These are phyloP conservation scores for Alternaria metachromatica DNA, from an alignment of 2,329 filamentous ascomycete genomes.

Conservation along the genomic window DNA sequence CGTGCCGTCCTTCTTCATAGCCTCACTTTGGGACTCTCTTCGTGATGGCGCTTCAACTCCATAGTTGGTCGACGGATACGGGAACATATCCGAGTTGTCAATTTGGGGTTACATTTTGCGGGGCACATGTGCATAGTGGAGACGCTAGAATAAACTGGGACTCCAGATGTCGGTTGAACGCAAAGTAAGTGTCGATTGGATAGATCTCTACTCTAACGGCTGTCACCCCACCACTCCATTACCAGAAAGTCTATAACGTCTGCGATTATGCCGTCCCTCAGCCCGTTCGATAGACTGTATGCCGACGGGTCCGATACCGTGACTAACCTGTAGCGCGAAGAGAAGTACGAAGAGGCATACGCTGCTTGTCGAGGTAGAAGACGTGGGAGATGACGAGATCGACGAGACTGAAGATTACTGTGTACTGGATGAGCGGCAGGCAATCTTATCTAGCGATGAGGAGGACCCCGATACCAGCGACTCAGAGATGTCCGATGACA, in stretches of 20 bases:
- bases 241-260: no score
- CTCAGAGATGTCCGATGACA: not conserved
- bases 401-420: not conserved
- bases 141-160: not conserved
- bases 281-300: no score
- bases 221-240: not conserved
- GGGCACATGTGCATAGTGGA: not conserved
- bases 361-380: not conserved
- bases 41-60: not conserved
- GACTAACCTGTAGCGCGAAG: not conserved
- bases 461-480: not conserved
- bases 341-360: not conserved
- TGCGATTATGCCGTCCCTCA: no score
- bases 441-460: not conserved
- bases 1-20: no score
- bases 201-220: not conserved
- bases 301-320: no score
- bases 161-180: no score
- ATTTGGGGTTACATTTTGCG: not conserved
- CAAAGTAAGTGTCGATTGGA: not conserved
- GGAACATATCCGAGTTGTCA: not conserved
- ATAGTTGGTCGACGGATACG: not conserved
- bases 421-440: not conserved
- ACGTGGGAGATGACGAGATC: not conserved
- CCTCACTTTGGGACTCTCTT: not conserved